phyloP scores from a whole-genome alignment of 2,329 filamentous ascomycete species.

The Macrophomina phaseolina region DNA sequence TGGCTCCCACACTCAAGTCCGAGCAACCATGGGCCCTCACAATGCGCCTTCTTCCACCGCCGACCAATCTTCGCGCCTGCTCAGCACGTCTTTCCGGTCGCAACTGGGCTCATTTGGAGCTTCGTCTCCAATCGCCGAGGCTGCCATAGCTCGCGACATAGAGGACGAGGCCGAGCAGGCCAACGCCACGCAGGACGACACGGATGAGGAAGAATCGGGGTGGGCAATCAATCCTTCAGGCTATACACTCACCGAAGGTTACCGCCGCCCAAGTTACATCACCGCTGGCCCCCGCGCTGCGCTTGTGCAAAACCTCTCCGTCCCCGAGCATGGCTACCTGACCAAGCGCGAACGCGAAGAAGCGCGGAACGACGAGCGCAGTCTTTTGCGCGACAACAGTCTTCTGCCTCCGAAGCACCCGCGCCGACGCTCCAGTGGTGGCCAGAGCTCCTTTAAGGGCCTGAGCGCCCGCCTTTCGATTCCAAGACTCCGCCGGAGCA shows the following conservation, averaged over 20 bases:
- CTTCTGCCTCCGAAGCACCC: constrained; percentile 61
- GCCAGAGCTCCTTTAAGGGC: constrained; percentile 32
- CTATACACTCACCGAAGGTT: constrained; percentile 65
- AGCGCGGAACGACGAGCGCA: constrained; percentile 62
- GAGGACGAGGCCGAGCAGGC: constrained; percentile 37
- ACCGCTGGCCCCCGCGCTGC: constrained; percentile 73
- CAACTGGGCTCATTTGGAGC: constrained; percentile 31
- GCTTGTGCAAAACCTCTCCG: constrained; percentile 67
- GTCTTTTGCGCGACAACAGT: constrained; percentile 64
- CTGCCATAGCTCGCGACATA: constrained; percentile 45
- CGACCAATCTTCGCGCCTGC: constrained; percentile 19
- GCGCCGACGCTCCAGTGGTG: constrained; percentile 40
- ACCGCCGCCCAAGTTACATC: constrained; percentile 78
- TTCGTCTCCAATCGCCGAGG: constrained; percentile 43
- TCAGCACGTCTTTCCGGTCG: constrained; percentile 30
- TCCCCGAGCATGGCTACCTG: constrained; percentile 53
- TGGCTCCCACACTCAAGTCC: background rate
- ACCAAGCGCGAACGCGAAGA: constrained; percentile 60
- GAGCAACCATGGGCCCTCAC: constrained; percentile 19
- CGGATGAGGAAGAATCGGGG: constrained; percentile 59
- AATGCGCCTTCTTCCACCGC: background rate
- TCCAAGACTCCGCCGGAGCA: constrained; percentile 38
- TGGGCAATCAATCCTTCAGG: constrained; percentile 49
- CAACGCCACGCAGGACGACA: background rate
- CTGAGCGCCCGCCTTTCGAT: constrained; percentile 40